Percentiles rank a stretch among this genome's conserved stretches.
Conservation (phyloP, 2,329 filamentous ascomycete genomes). For the Colletotrichum destructivum region DNA sequence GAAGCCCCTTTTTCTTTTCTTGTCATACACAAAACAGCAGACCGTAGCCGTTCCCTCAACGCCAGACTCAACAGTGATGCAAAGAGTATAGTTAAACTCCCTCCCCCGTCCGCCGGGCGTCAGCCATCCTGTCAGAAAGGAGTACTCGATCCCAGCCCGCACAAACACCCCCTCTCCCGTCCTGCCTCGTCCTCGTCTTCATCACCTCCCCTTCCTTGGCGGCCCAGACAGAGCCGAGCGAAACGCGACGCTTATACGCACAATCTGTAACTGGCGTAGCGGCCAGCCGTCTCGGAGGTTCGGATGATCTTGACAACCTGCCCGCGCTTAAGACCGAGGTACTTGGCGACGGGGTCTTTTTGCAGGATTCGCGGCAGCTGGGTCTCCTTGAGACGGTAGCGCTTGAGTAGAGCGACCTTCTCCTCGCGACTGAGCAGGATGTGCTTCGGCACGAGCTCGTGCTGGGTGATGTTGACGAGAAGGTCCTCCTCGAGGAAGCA, state of each 20-base stretch:
- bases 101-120: slow-evolving; percentile 22
- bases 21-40: slow-evolving; percentile 41
- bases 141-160: slow-evolving; percentile 1
- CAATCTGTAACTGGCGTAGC: slow-evolving; percentile 93
- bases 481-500: slow-evolving; percentile 97
- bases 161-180: background rate
- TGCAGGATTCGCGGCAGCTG: slow-evolving; percentile 94
- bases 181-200: background rate
- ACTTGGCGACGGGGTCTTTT: slow-evolving; percentile 92
- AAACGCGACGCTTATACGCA: slow-evolving; percentile 66
- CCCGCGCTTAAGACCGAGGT: slow-evolving; percentile 89
- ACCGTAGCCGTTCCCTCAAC: slow-evolving; percentile 42
- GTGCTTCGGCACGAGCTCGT: slow-evolving; percentile 96
- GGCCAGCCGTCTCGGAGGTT: slow-evolving; percentile 93
- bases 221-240: background rate
- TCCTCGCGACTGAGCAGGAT: slow-evolving; percentile 91
- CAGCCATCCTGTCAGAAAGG: slow-evolving; percentile 1
- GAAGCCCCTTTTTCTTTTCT: slow-evolving; percentile 33
- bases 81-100: slow-evolving; percentile 38
- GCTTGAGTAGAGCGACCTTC: slow-evolving; percentile 86
- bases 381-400: slow-evolving; percentile 97
- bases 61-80: slow-evolving; percentile 42
- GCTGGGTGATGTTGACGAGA: slow-evolving; percentile 97
- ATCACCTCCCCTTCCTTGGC: background rate
- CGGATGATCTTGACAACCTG: slow-evolving; percentile 99